Conservation (phyloP, 1,139 yeast genomes). For the Insectozyma bohioensis region DNA sequence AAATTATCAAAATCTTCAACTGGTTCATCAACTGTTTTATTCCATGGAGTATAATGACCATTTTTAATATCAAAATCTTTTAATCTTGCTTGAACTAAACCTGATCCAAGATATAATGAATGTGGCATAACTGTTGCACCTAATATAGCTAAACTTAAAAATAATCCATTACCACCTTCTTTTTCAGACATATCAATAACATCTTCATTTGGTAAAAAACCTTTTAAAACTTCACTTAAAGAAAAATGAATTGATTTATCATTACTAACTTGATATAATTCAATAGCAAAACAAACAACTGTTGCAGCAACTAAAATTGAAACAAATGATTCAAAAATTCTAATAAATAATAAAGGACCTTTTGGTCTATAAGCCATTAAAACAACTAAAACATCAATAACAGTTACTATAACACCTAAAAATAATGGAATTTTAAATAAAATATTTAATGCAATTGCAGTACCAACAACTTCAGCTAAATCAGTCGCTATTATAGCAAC, state of each 20-base stretch:
- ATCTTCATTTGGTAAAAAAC: slow-evolving; percentile 76
- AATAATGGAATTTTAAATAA: slow-evolving; percentile 74
- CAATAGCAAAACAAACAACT: slow-evolving; percentile 80
- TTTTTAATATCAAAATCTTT: slow-evolving; percentile 74
- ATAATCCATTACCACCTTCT: slow-evolving; percentile 70
- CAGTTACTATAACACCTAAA: slow-evolving; percentile 78
- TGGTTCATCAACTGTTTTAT: slow-evolving; percentile 2
- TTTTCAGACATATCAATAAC: slow-evolving; percentile 60
- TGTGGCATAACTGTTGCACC: slow-evolving; percentile 99
- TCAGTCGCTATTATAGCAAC: slow-evolving; percentile 91
- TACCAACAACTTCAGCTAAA: slow-evolving; percentile 90
- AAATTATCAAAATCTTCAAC: slow-evolving; percentile 21
- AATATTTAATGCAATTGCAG: slow-evolving; percentile 86
- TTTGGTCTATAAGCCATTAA: slow-evolving; percentile 88
- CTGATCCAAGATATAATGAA: slow-evolving; percentile 86
- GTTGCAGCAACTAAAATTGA: slow-evolving; percentile 76
- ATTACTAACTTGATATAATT: slow-evolving; percentile 65
- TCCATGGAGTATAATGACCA: slow-evolving; percentile 45
- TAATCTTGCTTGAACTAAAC: slow-evolving; percentile 87
- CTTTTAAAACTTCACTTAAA: slow-evolving; percentile 56
- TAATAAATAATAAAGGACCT: slow-evolving; percentile 73
- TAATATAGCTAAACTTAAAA: slow-evolving; percentile 82
- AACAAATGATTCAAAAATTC: slow-evolving; percentile 83
- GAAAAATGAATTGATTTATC: slow-evolving; percentile 50
- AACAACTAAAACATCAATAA: slow-evolving; percentile 80